Percentiles rank a stretch among this genome's conserved stretches.
Evolutionary conservation across 192 early-diverging fungal genomes (phyloP).

Genomic region (Physocladia obscura): DNA sequence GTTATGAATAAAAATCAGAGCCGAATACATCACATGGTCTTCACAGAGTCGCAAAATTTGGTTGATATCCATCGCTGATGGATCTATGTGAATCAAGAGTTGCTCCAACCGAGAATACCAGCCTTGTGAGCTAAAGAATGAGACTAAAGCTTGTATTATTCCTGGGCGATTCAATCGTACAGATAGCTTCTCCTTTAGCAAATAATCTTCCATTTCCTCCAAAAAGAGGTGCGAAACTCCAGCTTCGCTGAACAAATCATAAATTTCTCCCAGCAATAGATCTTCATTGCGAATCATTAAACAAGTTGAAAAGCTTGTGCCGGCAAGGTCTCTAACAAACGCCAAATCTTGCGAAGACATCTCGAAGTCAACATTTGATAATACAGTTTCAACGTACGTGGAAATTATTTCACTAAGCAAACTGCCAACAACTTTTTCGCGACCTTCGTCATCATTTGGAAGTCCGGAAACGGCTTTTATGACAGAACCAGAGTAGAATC

Average conservation of each 20-base stretch:
- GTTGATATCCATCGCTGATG: conserved; percentile 42
- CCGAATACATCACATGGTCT: conserved; percentile 36
- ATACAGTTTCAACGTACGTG: conserved; percentile 42
- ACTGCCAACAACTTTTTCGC: conserved; percentile 28
- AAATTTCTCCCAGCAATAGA: conserved; percentile 53
- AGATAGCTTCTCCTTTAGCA: conserved; percentile 39
- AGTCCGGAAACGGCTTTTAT: conserved; percentile 38
- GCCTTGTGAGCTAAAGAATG: conserved; percentile 11
- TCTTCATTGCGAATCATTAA: conserved; percentile 38
- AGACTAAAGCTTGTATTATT: conserved; percentile 36
- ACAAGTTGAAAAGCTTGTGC: conserved; percentile 38
- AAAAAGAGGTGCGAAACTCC: conserved; percentile 38
- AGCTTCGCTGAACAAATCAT: conserved; percentile 42
- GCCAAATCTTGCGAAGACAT: conserved; percentile 17
- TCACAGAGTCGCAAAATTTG: conserved; percentile 33
- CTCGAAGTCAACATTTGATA: conserved; percentile 30
- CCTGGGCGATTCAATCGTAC: conserved; percentile 35
- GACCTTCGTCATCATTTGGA: conserved; percentile 27
- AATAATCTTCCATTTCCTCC: conserved; percentile 40
- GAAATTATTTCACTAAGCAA: conserved; percentile 38
- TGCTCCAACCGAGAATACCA: conserved; percentile 47
- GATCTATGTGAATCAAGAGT: conserved; percentile 49
- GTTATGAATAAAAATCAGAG: conserved; percentile 47
- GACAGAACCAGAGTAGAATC: conserved; percentile 34
- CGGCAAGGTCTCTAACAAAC: conserved; percentile 27